These are phyloP conservation scores for Ceratocystis cubensis DNA, from an alignment of 2,329 filamentous ascomycete genomes.

Conservation along the genomic window DNA sequence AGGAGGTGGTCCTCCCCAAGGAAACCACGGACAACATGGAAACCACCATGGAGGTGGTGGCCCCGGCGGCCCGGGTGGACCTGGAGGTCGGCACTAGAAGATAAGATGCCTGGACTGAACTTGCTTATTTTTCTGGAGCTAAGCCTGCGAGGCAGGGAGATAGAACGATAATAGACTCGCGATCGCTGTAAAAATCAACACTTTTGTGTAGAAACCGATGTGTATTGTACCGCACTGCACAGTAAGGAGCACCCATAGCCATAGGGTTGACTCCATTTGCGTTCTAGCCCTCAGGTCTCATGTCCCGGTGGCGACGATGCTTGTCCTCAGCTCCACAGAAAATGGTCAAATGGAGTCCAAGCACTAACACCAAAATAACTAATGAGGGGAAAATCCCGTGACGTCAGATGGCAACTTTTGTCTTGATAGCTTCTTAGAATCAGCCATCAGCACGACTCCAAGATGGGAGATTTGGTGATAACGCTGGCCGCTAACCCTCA, in stretches of 20 bases:
- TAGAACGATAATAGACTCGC: too few species aligned
- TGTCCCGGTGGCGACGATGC: neutral
- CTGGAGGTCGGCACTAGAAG: conserved; percentile 9
- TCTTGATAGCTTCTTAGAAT: neutral
- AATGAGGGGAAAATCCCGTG: neutral
- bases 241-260: neutral
- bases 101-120: neutral
- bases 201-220: neutral
- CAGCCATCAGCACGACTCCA: conserved; percentile 9
- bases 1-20: neutral
- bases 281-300: neutral
- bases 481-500: neutral
- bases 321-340: neutral
- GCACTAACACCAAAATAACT: neutral
- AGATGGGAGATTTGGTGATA: neutral
- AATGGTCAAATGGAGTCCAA: neutral
- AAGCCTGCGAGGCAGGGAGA: too few species aligned
- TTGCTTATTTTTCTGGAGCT: neutral
- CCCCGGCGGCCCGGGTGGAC: conserved; percentile 7
- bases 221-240: neutral
- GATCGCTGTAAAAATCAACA: neutral
- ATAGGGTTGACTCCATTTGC: neutral
- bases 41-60: neutral
- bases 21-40: neutral
- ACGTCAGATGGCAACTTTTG: conserved; percentile 8